Conservation (phyloP, 2,329 filamentous ascomycete species). For the Calonectria pseudoreteaudii region DNA sequence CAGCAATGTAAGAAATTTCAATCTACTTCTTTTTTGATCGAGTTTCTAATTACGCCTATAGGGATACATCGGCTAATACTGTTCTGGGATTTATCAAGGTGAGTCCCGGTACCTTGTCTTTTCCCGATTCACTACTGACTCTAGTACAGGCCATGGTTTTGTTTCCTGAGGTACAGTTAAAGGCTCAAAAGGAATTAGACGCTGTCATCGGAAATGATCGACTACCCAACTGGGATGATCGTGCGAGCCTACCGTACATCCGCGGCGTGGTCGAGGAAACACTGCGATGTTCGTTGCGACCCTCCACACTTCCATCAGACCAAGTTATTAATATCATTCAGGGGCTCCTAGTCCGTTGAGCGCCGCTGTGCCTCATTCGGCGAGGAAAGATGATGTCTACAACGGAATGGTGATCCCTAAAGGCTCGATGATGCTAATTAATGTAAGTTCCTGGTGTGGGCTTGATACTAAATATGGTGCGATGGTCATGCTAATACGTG, state of each 20-base stretch:
- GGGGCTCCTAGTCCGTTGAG: slow-evolving; percentile 3
- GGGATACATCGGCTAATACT: slow-evolving; percentile 12
- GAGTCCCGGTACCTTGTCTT: not conserved
- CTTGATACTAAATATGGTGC: too few relatives aligned
- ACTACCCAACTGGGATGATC: slow-evolving; percentile 6
- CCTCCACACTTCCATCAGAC: too few relatives aligned
- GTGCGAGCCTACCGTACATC: not conserved
- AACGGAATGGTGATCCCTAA: slow-evolving; percentile 11
- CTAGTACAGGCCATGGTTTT: slow-evolving; percentile 2
- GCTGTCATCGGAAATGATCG: not conserved
- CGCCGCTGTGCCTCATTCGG: not conserved
- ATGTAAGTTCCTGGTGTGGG: not conserved
- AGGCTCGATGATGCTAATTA: slow-evolving; percentile 6
- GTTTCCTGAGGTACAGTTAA: slow-evolving; percentile 4
- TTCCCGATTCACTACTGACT: not conserved
- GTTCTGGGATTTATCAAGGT: slow-evolving; percentile 9
- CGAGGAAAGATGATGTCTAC: not conserved
- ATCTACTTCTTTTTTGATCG: not conserved
- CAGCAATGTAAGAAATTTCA: not conserved
- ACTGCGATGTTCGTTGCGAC: not conserved
- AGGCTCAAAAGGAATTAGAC: slow-evolving; percentile 6
- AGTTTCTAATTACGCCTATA: not conserved
- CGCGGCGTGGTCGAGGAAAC: slow-evolving; percentile 8
- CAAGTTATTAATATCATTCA: not conserved
- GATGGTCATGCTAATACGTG: not conserved